Percentiles rank a stretch among this genome's conserved stretches.
Conservation (phyloP, 2,329 filamentous ascomycete species). For the Hortaea sp. region DNA sequence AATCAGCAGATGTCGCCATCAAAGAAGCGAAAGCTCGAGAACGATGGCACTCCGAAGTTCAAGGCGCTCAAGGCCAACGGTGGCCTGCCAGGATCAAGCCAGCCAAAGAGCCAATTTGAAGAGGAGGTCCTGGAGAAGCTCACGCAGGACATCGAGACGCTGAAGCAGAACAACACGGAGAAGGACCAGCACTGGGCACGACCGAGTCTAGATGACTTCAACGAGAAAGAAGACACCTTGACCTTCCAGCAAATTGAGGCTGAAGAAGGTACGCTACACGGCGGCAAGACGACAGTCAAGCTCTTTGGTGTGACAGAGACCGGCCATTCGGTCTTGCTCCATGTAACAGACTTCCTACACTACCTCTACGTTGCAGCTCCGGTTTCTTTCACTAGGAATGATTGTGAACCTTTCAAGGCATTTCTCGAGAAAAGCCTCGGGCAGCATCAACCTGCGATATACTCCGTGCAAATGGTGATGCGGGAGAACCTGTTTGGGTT, state of each 20-base stretch:
- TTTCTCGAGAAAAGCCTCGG: conserved; percentile 73
- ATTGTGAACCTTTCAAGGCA: conserved; percentile 67
- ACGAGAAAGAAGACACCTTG: conserved; percentile 57
- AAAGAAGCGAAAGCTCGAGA: conserved; percentile 83
- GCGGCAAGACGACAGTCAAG: conserved; percentile 70
- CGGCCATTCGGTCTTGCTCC: conserved; percentile 86
- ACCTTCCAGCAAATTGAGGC: conserved; percentile 92
- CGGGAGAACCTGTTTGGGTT: conserved; percentile 90
- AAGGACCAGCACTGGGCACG: conserved; percentile 88
- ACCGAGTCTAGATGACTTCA: conserved; percentile 50
- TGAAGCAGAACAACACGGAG: conserved; percentile 80
- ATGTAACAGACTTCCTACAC: conserved; percentile 92
- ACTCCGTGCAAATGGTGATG: conserved; percentile 72
- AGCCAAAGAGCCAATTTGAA: conserved; percentile 85
- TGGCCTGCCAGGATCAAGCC: conserved; percentile 56
- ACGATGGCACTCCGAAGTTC: conserved; percentile 48
- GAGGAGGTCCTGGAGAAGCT: conserved; percentile 90
- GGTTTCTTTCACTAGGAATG: conserved; percentile 63
- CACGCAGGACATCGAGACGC: conserved; percentile 78
- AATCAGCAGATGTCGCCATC: conserved; percentile 42
- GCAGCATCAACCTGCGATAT: conserved; percentile 62
- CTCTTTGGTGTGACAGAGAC: conserved; percentile 83
- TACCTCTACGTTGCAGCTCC: conserved; percentile 93
- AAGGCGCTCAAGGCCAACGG: conserved; percentile 49
- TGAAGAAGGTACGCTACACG: conserved; percentile 75